Evolutionary conservation across 148 eudicot genomes (phyloP).

Genomic region (Diospyros kaki): DNA sequence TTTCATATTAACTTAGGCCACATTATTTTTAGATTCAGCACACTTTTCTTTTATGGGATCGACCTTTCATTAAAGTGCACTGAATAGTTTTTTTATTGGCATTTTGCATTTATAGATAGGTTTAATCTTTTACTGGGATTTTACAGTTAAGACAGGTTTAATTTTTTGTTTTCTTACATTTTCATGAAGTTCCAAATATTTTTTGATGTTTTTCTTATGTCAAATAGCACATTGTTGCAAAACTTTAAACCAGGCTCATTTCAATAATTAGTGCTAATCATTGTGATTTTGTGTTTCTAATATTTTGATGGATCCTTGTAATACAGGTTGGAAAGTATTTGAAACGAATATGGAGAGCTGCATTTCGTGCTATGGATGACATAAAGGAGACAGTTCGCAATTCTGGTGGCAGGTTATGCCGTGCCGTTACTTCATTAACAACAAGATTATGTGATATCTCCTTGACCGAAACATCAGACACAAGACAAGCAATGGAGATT

Average conservation of each 20-base stretch:
- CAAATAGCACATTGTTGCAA: background rate
- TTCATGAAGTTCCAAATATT: background rate
- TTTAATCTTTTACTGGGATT: background rate
- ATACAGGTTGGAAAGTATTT: slow-evolving; percentile 74
- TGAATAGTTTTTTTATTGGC: background rate
- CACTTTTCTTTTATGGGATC: background rate
- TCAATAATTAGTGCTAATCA: background rate
- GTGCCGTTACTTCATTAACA: slow-evolving; percentile 70
- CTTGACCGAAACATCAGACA: slow-evolving; percentile 67
- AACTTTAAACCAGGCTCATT: background rate
- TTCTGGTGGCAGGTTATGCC: slow-evolving; percentile 90
- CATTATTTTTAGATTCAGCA: background rate
- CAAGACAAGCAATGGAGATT: slow-evolving; percentile 74
- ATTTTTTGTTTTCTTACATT: background rate
- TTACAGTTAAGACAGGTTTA: background rate
- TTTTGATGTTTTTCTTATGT: background rate
- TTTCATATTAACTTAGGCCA: no score
- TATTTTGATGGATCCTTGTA: slow-evolving; percentile 3
- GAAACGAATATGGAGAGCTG: slow-evolving; percentile 68
- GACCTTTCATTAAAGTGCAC: background rate
- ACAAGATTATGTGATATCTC: slow-evolving; percentile 86
- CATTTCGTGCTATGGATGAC: slow-evolving; percentile 99
- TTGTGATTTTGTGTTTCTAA: background rate
- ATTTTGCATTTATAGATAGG: background rate
- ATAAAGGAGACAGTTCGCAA: slow-evolving; percentile 92